These are phyloP conservation scores for Colletotrichum magnum DNA, from an alignment of 2,329 filamentous ascomycete genomes.

Conservation along the genomic window DNA sequence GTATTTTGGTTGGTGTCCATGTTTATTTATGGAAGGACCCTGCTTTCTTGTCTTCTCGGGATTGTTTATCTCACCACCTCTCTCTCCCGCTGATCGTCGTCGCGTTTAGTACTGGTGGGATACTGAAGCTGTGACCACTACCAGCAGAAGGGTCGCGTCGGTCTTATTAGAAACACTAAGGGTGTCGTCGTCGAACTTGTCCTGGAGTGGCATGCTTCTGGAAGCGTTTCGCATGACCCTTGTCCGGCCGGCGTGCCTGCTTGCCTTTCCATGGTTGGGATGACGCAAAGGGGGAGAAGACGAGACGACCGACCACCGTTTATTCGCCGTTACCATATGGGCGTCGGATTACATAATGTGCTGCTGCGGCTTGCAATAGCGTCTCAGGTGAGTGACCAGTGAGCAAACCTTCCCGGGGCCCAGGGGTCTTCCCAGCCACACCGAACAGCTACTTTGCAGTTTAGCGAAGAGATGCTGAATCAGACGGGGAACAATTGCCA, in stretches of 20 bases:
- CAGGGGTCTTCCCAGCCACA: no score
- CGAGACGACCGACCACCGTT: background rate
- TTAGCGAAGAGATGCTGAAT: no score
- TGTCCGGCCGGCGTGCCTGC: no score
- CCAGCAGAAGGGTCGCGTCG: background rate
- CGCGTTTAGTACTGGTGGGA: no score
- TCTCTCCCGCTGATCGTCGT: no score
- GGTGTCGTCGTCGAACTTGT: conserved; percentile 20
- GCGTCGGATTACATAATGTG: background rate
- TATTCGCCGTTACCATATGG: conserved; percentile 11
- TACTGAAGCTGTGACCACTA: background rate
- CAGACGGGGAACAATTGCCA: background rate
- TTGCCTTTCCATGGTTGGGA: conserved; percentile 1
- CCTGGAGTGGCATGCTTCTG: conserved; percentile 19
- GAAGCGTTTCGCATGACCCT: conserved; percentile 9
- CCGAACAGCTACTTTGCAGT: no score
- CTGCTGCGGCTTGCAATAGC: no score
- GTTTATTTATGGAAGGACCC: conserved; percentile 36
- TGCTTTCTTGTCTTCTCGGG: conserved; percentile 13
- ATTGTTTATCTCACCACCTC: no score
- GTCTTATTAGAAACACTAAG: conserved; percentile 12
- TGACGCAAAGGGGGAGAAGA: conserved; percentile 6
- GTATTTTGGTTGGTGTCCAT: background rate
- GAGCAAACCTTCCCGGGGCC: no score
- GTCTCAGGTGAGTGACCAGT: no score